These are phyloP conservation scores for Aspergillus aculeatinus DNA, from an alignment of 2,329 filamentous ascomycete genomes.

Conservation along the genomic window DNA sequence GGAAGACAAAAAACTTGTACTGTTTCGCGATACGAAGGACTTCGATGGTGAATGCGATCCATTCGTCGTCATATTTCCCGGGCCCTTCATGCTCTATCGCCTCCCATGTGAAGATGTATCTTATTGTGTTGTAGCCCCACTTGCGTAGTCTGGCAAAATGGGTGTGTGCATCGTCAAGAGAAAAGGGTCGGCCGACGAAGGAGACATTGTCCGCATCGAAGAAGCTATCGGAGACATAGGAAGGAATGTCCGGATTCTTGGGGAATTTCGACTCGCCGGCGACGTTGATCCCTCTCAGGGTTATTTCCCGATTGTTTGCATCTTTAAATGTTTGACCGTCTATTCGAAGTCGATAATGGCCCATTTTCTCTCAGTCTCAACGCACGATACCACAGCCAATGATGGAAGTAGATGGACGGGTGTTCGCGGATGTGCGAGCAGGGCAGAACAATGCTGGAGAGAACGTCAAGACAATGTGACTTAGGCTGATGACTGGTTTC, in stretches of 20 bases:
- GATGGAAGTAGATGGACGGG: neutral
- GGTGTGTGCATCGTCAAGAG: slow-evolving; percentile 73
- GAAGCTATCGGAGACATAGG: slow-evolving; percentile 74
- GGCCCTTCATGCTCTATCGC: slow-evolving; percentile 93
- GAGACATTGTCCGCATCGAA: slow-evolving; percentile 90
- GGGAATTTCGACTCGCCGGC: slow-evolving; percentile 90
- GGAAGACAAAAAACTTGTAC: slow-evolving; percentile 94
- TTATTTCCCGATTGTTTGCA: slow-evolving; percentile 75
- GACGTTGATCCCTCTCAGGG: slow-evolving; percentile 89
- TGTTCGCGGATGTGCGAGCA: neutral
- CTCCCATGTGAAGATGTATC: slow-evolving; percentile 98
- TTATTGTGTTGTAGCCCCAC: slow-evolving; percentile 93
- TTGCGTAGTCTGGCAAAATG: slow-evolving; percentile 84
- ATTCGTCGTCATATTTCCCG: slow-evolving; percentile 88
- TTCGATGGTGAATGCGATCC: slow-evolving; percentile 86
- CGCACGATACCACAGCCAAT: neutral
- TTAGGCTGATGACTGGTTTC: neutral
- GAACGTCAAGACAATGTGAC: neutral
- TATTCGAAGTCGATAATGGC: slow-evolving; percentile 73
- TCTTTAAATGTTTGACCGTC: slow-evolving; percentile 86
- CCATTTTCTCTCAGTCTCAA: slow-evolving; percentile 54
- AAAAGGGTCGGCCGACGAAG: slow-evolving; percentile 83
- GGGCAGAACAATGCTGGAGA: neutral
- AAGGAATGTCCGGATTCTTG: slow-evolving; percentile 75
- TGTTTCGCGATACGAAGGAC: slow-evolving; percentile 78